Base-by-base conservation (phyloP, 495 filamentous ascomycete species). In the Zalerion maritima region DNA sequence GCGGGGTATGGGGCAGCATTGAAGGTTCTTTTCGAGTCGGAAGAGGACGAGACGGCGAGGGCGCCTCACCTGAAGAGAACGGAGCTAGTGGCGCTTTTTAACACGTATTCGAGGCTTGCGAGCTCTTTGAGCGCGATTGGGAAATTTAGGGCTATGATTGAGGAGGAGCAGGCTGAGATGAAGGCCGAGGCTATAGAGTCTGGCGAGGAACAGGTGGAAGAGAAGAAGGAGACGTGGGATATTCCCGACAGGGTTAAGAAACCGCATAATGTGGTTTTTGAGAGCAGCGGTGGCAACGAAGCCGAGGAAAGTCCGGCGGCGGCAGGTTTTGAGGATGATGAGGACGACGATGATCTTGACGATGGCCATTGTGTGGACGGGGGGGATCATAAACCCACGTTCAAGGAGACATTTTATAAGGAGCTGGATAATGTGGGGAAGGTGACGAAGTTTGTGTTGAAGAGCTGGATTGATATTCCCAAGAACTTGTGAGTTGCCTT, bases 21-120 rank as follows among this genome's bases (percentile, higher is more conserved):
- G 20, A 97, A 97, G 54, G 75, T 97, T 1, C 62, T 97, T 2
- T 97, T 96, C 43, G 91, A 97, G 42, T 92, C 87, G 39, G 84
- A 92, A 47, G 76, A 73, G 38, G 73, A 79, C 27, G 67, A 76
- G 31, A 47, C 54, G 4, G 68, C 69, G 18, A 66, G 75, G 35
- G 78, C 81, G 37, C 86, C 84, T 4, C 62, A 64, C 21, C 60
- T 96, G 13, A 70, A 86, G 38, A 65, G 89, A 34, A 94, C 86
- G 7, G 89, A 97, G 55, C 54, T 97, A 18, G 91, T 97, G 1
- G 81, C 89, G 6, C 60, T 97, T 24, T 72, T 97, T 49, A 97
- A 97, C 50, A 96, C 91, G 2, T 74, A 94, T 24, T 82, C 78
- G 17, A 70, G 85, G 21, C 74, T 97, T 31, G 79, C 78, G 24